phyloP scores from a whole-genome alignment of 73 alveolate species.

The Tetrahymena malaccensis region DNA sequence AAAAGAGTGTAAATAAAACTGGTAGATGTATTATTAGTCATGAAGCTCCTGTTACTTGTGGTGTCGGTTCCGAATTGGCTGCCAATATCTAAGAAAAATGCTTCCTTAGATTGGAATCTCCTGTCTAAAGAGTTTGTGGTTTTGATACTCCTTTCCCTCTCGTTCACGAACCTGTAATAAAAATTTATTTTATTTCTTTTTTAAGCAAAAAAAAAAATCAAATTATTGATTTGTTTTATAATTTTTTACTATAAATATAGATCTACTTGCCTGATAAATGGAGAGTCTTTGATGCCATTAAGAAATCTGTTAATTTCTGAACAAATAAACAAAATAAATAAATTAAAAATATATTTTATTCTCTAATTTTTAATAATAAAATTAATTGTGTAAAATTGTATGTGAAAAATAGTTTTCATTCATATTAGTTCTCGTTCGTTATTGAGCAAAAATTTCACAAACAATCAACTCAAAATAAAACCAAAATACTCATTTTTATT shows the following conservation, averaged over 20 bases:
- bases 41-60: conserved; percentile 92
- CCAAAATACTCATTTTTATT: too few relatives aligned
- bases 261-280: conserved; percentile 64
- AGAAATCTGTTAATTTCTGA: conserved; percentile 56
- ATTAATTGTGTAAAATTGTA: background rate
- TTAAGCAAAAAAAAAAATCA: background rate
- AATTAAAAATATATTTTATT: background rate
- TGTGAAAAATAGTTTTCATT: background rate
- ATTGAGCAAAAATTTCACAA: background rate
- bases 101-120: conserved; percentile 75
- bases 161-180: conserved; percentile 55
- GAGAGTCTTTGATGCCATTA: conserved; percentile 58
- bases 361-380: background rate
- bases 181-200: too few relatives aligned
- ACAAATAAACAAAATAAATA: background rate
- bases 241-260: background rate
- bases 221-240: background rate
- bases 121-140: conserved; percentile 75
- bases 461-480: too few relatives aligned
- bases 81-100: conserved; percentile 80
- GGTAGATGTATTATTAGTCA: conserved; percentile 78
- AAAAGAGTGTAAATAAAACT: conserved; percentile 73
- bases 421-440: background rate
- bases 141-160: conserved; percentile 87
- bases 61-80: conserved; percentile 91